Conservation (phyloP, 192 early-diverging fungal genomes). For the Backusella parvicylindrica region DNA sequence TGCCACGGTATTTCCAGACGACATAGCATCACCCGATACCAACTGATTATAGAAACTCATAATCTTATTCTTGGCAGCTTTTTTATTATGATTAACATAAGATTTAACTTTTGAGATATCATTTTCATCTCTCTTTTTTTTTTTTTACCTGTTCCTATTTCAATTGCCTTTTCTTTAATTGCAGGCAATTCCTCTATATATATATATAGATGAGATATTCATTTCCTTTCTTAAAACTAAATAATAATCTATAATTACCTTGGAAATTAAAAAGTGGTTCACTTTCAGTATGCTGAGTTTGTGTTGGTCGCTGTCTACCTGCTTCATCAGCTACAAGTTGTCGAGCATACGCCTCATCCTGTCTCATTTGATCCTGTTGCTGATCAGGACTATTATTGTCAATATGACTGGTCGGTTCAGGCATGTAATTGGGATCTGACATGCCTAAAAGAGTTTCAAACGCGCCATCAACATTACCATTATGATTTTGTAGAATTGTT, state of each 20-base stretch:
- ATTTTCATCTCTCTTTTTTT: too few species aligned
- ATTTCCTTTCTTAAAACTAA: neutral
- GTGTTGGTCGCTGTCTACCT: conserved; percentile 20
- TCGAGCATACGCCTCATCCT: conserved; percentile 50
- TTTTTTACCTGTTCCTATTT: conserved; percentile 45
- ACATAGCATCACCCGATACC: conserved; percentile 19
- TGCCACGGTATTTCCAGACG: neutral
- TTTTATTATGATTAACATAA: neutral
- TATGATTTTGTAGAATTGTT: conserved; percentile 41
- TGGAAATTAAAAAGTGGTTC: conserved; percentile 14
- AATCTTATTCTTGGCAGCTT: conserved; percentile 56
- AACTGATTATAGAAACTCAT: conserved; percentile 47
- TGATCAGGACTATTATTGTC: conserved; percentile 12
- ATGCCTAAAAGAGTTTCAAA: conserved; percentile 48
- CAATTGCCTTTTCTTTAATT: conserved; percentile 51
- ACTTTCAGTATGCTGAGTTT: neutral
- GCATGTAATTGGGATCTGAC: conserved; percentile 48
- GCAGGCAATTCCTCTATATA: conserved; percentile 50
- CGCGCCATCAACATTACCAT: conserved; percentile 40
- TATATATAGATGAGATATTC: neutral
- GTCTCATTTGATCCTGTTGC: conserved; percentile 39
- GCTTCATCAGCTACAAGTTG: conserved; percentile 42
- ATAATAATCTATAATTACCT: neutral
- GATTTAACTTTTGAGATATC: too few species aligned
- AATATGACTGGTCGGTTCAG: conserved; percentile 7